Evolutionary conservation across 805 yeast species (phyloP), one percentile per base, ranked within the genome.

Genomic region (Saccharomyces cerevisiae): DNA sequence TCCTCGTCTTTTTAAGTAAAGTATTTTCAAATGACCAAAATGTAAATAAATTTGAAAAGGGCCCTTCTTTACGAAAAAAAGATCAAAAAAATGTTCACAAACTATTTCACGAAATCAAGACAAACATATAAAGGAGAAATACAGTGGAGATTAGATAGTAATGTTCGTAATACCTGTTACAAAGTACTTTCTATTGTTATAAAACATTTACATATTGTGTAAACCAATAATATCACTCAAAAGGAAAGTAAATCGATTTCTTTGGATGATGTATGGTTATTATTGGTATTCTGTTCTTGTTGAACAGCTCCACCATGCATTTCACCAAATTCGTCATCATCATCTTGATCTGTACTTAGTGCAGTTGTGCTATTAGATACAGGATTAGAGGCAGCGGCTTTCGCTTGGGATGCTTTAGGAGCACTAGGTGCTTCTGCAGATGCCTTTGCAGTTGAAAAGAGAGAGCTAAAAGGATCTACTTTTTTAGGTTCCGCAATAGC

Each of bases 381-480:
- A 30, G 54, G 36, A 17, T 48, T 30, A 51, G 21, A 28, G 52
- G 54, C 8, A 54, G 24, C 2, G 46, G 32, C n/a, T 6, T 43
- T 26, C 50, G 50, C 36, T 59, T 30, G 59, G 55, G 41, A 41
- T 46, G 9, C 51, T 22, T 27, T 32, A 22, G 54, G 54, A 54
- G 60, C 73, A 70, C 22, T 36, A 17, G 43, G 43, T 36, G 51
- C 46, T n/a, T 53, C 56, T 17, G 57, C 48, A n/a, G 52, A 41
- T 6, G 82, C 70, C 64, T 85, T 83, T 6, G 95, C 95, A 28
- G 81, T 70, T 8, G 80, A 74, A 61, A 87, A 82, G 58, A 87
- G 73, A 2, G 87, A 82, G 26, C 91, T 84, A 69, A 87, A 87
- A 0, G 91, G 86, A 64, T 87, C 94, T 55, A 73, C 75, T 52